Evolutionary conservation across 2,329 filamentous ascomycete genomes (phyloP).

Genomic region (Periglandula ipomoeae): DNA sequence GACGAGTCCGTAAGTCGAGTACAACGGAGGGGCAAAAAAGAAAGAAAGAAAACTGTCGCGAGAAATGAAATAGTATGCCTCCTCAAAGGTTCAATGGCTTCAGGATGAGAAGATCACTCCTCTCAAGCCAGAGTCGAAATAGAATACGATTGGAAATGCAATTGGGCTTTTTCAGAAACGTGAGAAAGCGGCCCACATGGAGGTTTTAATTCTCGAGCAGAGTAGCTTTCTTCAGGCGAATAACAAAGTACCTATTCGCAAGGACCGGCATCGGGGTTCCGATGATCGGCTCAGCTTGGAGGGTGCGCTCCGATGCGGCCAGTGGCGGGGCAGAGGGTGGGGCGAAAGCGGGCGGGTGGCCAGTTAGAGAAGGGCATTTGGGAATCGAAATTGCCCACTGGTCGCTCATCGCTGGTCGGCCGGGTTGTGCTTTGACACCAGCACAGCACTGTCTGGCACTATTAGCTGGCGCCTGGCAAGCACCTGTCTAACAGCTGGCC

Average conservation of each 20-base stretch:
- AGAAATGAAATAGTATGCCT: no score
- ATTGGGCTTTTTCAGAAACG: no score
- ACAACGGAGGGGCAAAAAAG: no score
- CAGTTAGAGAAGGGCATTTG: not conserved
- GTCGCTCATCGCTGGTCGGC: not conserved
- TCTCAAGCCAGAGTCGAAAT: no score
- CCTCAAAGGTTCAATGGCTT: no score
- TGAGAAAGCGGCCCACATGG: not conserved
- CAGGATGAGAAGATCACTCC: no score
- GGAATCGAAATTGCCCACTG: not conserved
- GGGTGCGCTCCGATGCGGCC: conserved; percentile 8
- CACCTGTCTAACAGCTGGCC: not conserved
- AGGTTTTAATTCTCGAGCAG: conserved; percentile 2
- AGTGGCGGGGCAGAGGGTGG: not conserved
- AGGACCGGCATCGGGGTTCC: conserved; percentile 10
- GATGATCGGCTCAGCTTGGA: conserved; percentile 13
- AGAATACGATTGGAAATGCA: not conserved
- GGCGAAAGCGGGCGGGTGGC: not conserved
- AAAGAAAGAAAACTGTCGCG: no score
- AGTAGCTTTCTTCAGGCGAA: not conserved
- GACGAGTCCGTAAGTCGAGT: no score
- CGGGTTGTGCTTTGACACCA: no score
- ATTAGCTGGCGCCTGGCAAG: not conserved
- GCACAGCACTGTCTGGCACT: no score
- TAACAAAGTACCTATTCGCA: not conserved